Evolutionary conservation across 192 early-diverging fungal genomes (phyloP), one percentile per base, ranked within the genome.

Genomic region (Coemansia asiatica): DNA sequence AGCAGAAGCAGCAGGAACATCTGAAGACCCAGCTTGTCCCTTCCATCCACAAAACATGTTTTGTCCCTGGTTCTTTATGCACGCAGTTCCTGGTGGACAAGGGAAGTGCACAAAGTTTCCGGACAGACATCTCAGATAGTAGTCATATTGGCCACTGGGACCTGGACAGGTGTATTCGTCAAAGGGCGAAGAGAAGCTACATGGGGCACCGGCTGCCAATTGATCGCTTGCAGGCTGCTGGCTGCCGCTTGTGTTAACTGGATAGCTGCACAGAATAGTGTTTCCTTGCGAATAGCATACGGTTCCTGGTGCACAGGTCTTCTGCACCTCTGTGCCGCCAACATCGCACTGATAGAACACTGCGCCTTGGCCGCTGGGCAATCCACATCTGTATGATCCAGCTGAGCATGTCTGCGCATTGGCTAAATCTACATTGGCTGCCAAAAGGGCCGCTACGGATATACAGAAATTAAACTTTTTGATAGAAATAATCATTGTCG

Each of bases 161-260:
- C 79, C 79, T 1, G 79, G 79, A 25, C 79, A 81, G 58, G 69
- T 66, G 63, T 81, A 81, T 44, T 81, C 73, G 49, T 81, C 79
- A 29, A 63, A 69, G 0, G 73, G 67, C 2, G 79, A 75, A 19
- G 22, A 36, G 61, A 58, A 64, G 44, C 26, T 72, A 50, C 79
- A 81, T 10, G 71, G 56, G 0, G 72, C 69, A 27, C 79, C 79
- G 4, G 60, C 68, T 0, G 50, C 60, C 27, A 75, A 29, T 0
- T 61, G 48, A 9, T 29, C 46, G 31, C 44, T 72, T 7, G 72
- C 72, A 1, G 69, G 66, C 38, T 67, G 61, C 48, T 58, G 40
- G 40, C 40, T 74, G 5, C 68, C 68, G 5, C 36, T 44, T 21
- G 67, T 53, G 46, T 62, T 56, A 13, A 75, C 64, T 0, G 78